Evolutionary conservation across 129 eudicot species (phyloP).

Genomic region (Cynara cardunculus): DNA sequence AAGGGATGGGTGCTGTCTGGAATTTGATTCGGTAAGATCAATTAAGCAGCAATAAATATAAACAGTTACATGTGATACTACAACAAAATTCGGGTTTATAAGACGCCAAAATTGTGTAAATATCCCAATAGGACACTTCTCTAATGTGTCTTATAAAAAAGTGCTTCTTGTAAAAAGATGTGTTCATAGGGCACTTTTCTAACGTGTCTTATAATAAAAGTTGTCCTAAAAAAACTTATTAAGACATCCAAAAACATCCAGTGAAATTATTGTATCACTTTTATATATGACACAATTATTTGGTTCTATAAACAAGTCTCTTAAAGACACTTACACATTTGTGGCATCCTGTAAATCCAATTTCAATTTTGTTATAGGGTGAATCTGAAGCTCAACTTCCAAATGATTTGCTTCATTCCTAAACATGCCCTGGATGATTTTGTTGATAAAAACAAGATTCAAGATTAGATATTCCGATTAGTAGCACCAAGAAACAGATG

Average conservation of each 20-base stretch:
- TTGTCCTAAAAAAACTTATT: no score
- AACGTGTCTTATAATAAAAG: background rate
- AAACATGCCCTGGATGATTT: background rate
- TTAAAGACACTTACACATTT: background rate
- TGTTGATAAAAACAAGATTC: constrained; percentile 15
- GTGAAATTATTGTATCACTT: background rate
- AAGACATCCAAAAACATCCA: background rate
- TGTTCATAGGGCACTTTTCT: background rate
- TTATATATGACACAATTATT: background rate
- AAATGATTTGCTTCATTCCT: background rate
- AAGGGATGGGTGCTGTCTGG: constrained; percentile 72
- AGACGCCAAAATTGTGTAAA: no score
- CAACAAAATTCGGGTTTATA: no score
- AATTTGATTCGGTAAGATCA: constrained; percentile 51
- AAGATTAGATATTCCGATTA: background rate
- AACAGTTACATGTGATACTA: background rate
- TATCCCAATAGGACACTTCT: no score
- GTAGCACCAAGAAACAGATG: background rate
- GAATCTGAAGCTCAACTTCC: background rate
- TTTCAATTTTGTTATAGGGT: no score
- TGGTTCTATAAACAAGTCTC: background rate
- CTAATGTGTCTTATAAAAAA: no score
- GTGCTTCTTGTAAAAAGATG: background rate
- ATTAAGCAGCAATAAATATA: no score
- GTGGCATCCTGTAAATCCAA: no score